A percentile compares a stretch with the other conserved stretches of the same genome.
Conservation (phyloP, 331 rosid genomes). For the Telfairia occidentalis region DNA sequence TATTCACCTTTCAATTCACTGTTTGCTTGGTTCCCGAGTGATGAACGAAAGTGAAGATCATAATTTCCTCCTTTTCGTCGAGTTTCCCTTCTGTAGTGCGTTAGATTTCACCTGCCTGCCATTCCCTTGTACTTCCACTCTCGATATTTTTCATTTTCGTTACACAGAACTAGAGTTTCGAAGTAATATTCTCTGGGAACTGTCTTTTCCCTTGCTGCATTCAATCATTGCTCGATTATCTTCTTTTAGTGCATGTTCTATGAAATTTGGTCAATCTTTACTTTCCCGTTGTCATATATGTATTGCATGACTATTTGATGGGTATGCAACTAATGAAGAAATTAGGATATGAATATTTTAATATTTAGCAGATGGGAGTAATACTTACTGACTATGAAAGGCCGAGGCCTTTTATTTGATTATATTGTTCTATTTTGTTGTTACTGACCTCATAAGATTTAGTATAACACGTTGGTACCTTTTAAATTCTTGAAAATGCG, state of each 20-base stretch:
- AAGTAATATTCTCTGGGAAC: neutral
- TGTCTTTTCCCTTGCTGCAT: neutral
- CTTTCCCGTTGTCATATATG: neutral
- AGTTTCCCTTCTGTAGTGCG: neutral
- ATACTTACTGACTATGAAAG: neutral
- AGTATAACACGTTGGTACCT: neutral
- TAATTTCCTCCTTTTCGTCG: neutral
- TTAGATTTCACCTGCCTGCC: neutral
- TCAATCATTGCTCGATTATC: neutral
- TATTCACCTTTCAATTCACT: neutral
- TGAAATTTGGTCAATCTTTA: neutral
- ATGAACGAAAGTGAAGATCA: neutral
- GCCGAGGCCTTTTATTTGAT: neutral
- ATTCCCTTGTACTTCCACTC: neutral
- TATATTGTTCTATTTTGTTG: neutral
- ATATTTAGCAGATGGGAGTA: neutral
- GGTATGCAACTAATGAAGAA: neutral
- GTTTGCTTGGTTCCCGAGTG: conserved; percentile 22
- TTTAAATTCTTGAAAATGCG: neutral
- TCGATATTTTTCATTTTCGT: neutral
- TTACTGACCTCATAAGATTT: neutral
- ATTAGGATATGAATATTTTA: neutral
- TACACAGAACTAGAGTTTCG: neutral
- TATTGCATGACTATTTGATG: neutral
- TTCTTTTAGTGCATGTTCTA: neutral